These are phyloP conservation scores for Fusarium pilosicola DNA, from an alignment of 2,329 filamentous ascomycete species.

Conservation along the genomic window DNA sequence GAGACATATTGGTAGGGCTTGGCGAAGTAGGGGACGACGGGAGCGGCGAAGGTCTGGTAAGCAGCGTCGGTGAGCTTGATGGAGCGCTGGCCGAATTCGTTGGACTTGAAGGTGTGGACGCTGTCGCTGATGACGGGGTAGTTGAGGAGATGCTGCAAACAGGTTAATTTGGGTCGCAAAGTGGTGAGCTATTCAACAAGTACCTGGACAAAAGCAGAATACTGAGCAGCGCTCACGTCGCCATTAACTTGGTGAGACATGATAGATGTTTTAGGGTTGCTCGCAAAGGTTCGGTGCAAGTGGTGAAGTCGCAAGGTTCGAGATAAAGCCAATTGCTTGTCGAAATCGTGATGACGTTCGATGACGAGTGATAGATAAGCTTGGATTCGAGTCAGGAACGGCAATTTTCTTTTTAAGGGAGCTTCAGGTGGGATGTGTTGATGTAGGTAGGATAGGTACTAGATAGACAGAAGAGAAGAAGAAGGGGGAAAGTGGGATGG, in stretches of 20 bases:
- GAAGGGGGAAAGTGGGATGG: slow-evolving; percentile 31
- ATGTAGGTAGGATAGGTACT: background rate
- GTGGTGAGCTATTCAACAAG: background rate
- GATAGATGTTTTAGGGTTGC: slow-evolving; percentile 39
- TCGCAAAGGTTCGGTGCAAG: slow-evolving; percentile 15
- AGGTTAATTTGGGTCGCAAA: background rate
- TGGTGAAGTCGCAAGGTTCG: background rate
- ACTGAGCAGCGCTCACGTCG: slow-evolving; percentile 56
- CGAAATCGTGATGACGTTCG: slow-evolving; percentile 18
- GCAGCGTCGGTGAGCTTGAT: slow-evolving; percentile 78
- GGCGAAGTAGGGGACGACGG: slow-evolving; percentile 75
- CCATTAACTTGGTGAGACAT: slow-evolving; percentile 62
- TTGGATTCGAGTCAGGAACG: slow-evolving; percentile 11
- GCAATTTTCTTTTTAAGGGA: background rate
- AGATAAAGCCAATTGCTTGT: slow-evolving; percentile 22
- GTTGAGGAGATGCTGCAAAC: slow-evolving; percentile 77
- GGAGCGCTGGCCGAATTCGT: slow-evolving; percentile 85
- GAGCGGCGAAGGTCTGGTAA: slow-evolving; percentile 80
- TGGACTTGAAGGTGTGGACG: slow-evolving; percentile 80
- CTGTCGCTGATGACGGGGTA: slow-evolving; percentile 87
- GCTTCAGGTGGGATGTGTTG: slow-evolving; percentile 15
- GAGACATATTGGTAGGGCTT: slow-evolving; percentile 84
- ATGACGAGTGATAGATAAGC: slow-evolving; percentile 18
- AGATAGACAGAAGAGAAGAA: slow-evolving; percentile 1
- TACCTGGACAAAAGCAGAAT: slow-evolving; percentile 61